Conservation (phyloP, 129 eudicot species). For the Scalesia atractyloides region DNA sequence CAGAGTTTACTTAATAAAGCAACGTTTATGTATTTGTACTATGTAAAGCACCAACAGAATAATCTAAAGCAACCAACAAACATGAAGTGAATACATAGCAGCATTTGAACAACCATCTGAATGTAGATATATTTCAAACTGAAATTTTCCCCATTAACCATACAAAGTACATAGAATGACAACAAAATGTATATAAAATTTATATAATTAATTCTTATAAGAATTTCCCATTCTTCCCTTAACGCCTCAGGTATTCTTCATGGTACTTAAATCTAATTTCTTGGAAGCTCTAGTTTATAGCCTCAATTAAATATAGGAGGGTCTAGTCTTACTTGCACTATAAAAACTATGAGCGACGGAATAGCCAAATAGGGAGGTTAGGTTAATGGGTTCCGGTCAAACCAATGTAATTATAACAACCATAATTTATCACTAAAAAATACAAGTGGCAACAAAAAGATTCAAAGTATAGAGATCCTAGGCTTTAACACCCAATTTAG, state of each 20-base stretch:
- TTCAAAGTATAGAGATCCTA: neutral
- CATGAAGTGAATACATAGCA: neutral
- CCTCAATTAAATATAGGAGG: too few species aligned
- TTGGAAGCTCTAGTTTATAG: too few species aligned
- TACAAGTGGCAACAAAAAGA: neutral
- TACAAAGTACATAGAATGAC: too few species aligned
- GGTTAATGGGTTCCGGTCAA: neutral
- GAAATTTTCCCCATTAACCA: too few species aligned
- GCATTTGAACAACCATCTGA: too few species aligned
- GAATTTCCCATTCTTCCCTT: too few species aligned
- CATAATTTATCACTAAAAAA: neutral
- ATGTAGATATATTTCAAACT: too few species aligned
- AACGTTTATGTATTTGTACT: neutral
- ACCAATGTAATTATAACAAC: neutral
- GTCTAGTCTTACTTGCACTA: neutral
- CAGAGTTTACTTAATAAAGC: neutral
- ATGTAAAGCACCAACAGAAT: neutral
- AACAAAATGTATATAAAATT: too few species aligned
- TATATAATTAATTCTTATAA: too few species aligned
- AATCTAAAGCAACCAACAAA: constrained; percentile 2
- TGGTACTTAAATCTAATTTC: too few species aligned
- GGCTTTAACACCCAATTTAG: neutral
- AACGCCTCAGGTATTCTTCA: too few species aligned
- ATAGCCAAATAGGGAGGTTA: neutral
- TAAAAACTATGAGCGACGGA: neutral